Evolutionary conservation across 1,139 yeast species (phyloP).

Genomic region (Saccharomyces hybrid): DNA sequence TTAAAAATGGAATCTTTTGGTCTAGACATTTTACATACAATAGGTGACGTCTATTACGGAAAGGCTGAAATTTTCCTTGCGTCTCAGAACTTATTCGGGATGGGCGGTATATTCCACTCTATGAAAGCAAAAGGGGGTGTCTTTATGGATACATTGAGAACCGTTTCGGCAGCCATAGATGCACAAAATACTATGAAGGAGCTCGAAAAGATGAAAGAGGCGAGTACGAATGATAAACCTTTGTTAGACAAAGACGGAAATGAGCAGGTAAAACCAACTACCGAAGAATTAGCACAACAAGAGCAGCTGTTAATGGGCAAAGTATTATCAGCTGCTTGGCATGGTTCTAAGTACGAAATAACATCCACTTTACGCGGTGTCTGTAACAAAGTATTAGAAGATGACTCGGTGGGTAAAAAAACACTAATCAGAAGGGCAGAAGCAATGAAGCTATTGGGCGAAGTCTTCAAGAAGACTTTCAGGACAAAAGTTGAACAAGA

Average conservation of each 20-base stretch:
- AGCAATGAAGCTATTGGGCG: constrained; percentile 67
- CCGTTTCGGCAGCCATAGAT: constrained; percentile 80
- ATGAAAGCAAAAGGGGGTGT: constrained; percentile 82
- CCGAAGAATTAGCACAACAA: constrained; percentile 76
- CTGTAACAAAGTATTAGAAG: constrained; percentile 71
- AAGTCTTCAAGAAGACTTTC: constrained; percentile 54
- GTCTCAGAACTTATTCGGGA: constrained; percentile 67
- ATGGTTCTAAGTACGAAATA: constrained; percentile 83
- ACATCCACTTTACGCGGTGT: constrained; percentile 83
- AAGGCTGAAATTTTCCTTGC: constrained; percentile 54
- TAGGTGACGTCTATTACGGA: constrained; percentile 68
- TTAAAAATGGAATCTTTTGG: constrained; percentile 94
- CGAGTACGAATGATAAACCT: constrained; percentile 37
- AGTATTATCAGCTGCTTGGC: constrained; percentile 93
- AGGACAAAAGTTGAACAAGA: constrained; percentile 83
- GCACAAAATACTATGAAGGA: constrained; percentile 86
- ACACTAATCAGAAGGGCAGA: constrained; percentile 71
- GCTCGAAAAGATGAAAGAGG: constrained; percentile 58
- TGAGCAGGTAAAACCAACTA: constrained; percentile 50
- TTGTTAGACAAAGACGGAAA: constrained; percentile 42
- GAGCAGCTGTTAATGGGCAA: constrained; percentile 84
- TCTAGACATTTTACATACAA: constrained; percentile 76
- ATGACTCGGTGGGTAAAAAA: constrained; percentile 44
- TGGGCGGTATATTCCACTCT: constrained; percentile 77
- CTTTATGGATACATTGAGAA: constrained; percentile 74